phyloP scores from a whole-genome alignment of 805 yeast species.

The Saccharomycopsis sp. region DNA sequence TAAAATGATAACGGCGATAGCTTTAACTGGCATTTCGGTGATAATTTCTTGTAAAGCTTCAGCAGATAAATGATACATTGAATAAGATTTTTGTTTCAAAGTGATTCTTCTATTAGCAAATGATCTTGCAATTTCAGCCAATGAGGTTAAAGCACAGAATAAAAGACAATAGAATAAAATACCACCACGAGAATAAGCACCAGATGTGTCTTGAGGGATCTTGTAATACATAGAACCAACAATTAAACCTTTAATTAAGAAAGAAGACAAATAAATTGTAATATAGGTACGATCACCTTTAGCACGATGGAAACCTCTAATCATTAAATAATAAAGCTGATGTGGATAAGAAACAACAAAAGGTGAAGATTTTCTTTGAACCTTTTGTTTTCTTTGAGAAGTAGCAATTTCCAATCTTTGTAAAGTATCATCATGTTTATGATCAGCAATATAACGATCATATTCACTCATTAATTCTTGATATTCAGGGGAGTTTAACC shows the following conservation, averaged over 20 bases:
- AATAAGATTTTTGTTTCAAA: conserved; percentile 57
- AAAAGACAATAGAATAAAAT: conserved; percentile 53
- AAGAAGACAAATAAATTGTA: conserved; percentile 43
- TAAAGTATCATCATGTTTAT: conserved; percentile 35
- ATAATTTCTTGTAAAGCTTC: conserved; percentile 53
- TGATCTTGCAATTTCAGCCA: conserved; percentile 54
- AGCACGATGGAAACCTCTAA: conserved; percentile 47
- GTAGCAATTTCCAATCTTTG: conserved; percentile 34
- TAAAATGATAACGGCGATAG: conserved; percentile 41
- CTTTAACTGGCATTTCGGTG: conserved; percentile 51
- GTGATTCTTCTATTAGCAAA: conserved; percentile 57
- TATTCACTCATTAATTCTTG: conserved; percentile 31
- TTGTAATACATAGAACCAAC: conserved; percentile 56
- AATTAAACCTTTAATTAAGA: conserved; percentile 49
- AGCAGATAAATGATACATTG: conserved; percentile 58
- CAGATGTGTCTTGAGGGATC: conserved; percentile 41
- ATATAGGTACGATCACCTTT: conserved; percentile 53
- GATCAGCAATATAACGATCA: conserved; percentile 36
- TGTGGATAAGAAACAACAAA: conserved; percentile 39
- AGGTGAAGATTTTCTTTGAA: conserved; percentile 32
- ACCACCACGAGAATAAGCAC: conserved; percentile 60
- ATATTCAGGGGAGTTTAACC: conserved; percentile 53
- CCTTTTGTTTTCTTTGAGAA: conserved; percentile 34
- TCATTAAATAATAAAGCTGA: conserved; percentile 45
- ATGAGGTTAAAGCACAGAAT: conserved; percentile 52